Percentiles rank a stretch among this genome's conserved stretches.
Conservation (phyloP, 306 rosid species). For the Vicia sativa region DNA sequence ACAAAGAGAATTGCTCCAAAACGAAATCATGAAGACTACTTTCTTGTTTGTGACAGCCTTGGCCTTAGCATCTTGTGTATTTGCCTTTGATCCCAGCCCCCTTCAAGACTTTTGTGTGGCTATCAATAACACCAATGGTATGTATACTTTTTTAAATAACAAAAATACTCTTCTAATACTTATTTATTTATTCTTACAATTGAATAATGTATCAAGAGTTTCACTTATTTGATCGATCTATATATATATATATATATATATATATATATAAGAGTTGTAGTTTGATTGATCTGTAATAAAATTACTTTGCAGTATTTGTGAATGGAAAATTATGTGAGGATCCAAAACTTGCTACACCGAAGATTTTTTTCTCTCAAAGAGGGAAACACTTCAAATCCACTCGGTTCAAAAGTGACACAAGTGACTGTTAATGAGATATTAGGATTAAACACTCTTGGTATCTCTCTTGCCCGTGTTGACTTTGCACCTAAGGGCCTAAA, state of each 20-base stretch:
- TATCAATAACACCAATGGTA: slow-evolving; percentile 37
- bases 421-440: slow-evolving; percentile 1
- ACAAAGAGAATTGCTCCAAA: slow-evolving; percentile 1
- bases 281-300: background rate
- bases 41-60: slow-evolving; percentile 5
- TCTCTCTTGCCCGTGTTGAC: slow-evolving; percentile 29
- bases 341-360: slow-evolving; percentile 34
- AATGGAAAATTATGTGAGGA: slow-evolving; percentile 49
- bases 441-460: slow-evolving; percentile 34
- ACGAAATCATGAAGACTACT: background rate
- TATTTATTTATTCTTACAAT: background rate
- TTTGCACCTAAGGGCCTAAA: slow-evolving; percentile 20
- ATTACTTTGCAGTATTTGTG: slow-evolving; percentile 38
- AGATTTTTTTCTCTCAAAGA: slow-evolving; percentile 36
- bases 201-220: no score
- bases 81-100: slow-evolving; percentile 46
- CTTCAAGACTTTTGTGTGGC: slow-evolving; percentile 42
- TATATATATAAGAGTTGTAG: background rate
- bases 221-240: background rate
- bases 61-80: slow-evolving; percentile 29
- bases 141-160: background rate
- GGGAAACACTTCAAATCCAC: slow-evolving; percentile 31
- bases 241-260: background rate
- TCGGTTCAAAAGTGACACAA: slow-evolving; percentile 20
- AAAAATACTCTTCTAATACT: background rate